phyloP scores from a whole-genome alignment of 2,329 filamentous ascomycete genomes.

The Westerdykella ornata region DNA sequence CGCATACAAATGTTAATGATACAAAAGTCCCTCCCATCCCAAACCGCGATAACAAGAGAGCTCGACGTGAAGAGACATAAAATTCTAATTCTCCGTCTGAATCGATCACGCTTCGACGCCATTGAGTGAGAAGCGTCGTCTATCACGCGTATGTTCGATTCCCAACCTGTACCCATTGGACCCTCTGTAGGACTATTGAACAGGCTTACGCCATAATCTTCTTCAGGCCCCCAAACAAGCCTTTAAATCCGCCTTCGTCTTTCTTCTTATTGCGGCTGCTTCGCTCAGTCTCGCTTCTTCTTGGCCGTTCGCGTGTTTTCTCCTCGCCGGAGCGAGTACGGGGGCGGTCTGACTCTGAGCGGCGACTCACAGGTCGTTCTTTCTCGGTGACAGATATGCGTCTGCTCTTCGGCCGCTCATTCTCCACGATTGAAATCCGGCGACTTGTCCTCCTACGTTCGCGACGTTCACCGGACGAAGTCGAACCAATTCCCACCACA shows the following conservation, averaged over 20 bases:
- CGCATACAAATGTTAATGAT: neutral
- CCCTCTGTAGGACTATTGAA: too few relatives aligned
- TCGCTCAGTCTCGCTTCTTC: constrained; percentile 23
- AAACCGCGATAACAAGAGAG: too few relatives aligned
- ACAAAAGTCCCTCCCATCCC: neutral
- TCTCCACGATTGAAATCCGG: constrained; percentile 22
- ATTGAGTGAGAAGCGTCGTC: neutral
- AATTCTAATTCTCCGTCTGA: too few relatives aligned
- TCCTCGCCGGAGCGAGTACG: constrained; percentile 22
- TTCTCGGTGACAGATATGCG: constrained; percentile 28
- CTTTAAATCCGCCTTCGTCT: constrained; percentile 24
- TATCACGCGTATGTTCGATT: neutral
- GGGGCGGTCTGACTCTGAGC: constrained; percentile 24
- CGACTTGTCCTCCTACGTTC: constrained; percentile 16
- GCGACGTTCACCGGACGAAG: constrained; percentile 25
- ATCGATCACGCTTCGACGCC: neutral
- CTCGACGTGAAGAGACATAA: too few relatives aligned
- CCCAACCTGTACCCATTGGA: neutral
- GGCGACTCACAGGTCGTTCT: constrained; percentile 23
- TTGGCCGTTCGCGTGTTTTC: constrained; percentile 10
- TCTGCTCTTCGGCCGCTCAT: constrained; percentile 25
- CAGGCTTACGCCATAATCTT: constrained; percentile 19
- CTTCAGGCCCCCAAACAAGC: constrained; percentile 29
- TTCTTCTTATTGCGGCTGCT: constrained; percentile 17
- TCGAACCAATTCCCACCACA: constrained; percentile 20